Conservation (phyloP, 345 rosid genomes). For the Eucalyptus guilfoylei region DNA sequence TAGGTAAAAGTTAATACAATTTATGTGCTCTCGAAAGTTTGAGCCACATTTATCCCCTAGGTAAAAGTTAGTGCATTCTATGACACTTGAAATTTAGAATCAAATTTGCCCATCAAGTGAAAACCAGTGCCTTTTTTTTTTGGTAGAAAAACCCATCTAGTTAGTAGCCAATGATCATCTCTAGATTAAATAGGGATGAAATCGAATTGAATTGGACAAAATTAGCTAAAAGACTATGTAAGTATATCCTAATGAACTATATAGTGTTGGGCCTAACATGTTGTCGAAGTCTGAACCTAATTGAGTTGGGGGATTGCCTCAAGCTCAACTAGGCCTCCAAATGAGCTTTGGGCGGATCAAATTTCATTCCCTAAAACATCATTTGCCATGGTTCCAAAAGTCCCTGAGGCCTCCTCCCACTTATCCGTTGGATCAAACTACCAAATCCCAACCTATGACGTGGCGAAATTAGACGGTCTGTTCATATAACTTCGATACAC, state of each 20-base stretch:
- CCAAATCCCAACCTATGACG: neutral
- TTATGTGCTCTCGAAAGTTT: neutral
- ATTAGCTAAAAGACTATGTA: neutral
- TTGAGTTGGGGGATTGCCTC: neutral
- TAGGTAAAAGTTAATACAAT: neutral
- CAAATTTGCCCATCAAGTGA: neutral
- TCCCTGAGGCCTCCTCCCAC: neutral
- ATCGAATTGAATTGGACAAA: neutral
- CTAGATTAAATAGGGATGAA: neutral
- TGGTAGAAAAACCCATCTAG: neutral
- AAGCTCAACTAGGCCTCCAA: neutral
- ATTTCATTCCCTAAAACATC: neutral
- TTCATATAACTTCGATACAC: too few species aligned
- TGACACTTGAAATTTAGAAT: neutral
- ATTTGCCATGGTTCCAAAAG: neutral
- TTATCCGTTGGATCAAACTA: neutral
- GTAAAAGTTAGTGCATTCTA: neutral
- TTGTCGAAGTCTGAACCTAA: neutral
- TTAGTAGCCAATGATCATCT: neutral
- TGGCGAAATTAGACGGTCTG: neutral
- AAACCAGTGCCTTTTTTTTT: neutral
- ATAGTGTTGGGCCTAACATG: neutral
- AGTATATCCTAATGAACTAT: neutral
- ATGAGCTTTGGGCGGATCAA: neutral
- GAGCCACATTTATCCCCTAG: neutral